These are phyloP conservation scores for Grosmannia clavigera DNA, from an alignment of 2,329 filamentous ascomycete genomes.

Conservation along the genomic window DNA sequence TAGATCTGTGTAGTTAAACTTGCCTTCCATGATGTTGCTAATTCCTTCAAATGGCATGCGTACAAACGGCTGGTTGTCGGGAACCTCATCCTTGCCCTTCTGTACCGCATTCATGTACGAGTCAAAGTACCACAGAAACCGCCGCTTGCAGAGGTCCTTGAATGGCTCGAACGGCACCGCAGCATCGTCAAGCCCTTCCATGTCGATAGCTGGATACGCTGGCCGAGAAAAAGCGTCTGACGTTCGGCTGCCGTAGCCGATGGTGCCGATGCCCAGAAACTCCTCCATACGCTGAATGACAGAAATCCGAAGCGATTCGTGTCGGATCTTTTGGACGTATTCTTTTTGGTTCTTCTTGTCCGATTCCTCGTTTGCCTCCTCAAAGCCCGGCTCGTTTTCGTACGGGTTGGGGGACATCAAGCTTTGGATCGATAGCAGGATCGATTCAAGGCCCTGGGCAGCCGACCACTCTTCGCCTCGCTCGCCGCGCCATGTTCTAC, in stretches of 20 bases:
- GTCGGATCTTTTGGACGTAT: constrained; percentile 81
- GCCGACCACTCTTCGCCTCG: constrained; percentile 92
- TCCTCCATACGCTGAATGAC: constrained; percentile 77
- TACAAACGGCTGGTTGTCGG: constrained; percentile 52
- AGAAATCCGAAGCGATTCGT: constrained; percentile 78
- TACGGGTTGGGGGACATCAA: constrained; percentile 90
- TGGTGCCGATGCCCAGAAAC: constrained; percentile 51
- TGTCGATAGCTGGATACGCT: constrained; percentile 34
- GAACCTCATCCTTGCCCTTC: constrained; percentile 49
- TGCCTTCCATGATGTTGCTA: constrained; percentile 74
- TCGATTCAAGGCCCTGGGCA: constrained; percentile 87
- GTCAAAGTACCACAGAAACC: constrained; percentile 94
- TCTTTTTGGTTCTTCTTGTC: constrained; percentile 64
- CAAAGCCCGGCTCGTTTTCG: constrained; percentile 91
- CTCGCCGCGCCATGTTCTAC: constrained; percentile 84
- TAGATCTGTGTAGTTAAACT: constrained; percentile 68
- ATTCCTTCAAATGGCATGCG: constrained; percentile 76
- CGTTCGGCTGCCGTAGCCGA: background rate
- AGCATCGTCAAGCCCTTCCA: constrained; percentile 36
- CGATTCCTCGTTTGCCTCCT: constrained; percentile 52
- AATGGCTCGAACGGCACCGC: constrained; percentile 67
- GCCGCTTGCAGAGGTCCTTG: constrained; percentile 76
- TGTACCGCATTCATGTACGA: constrained; percentile 65
- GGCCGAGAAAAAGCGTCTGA: background rate
- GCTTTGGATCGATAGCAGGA: constrained; percentile 90